phyloP scores from a whole-genome alignment of 2,329 filamentous ascomycete genomes.

The Epichloe elymi region DNA sequence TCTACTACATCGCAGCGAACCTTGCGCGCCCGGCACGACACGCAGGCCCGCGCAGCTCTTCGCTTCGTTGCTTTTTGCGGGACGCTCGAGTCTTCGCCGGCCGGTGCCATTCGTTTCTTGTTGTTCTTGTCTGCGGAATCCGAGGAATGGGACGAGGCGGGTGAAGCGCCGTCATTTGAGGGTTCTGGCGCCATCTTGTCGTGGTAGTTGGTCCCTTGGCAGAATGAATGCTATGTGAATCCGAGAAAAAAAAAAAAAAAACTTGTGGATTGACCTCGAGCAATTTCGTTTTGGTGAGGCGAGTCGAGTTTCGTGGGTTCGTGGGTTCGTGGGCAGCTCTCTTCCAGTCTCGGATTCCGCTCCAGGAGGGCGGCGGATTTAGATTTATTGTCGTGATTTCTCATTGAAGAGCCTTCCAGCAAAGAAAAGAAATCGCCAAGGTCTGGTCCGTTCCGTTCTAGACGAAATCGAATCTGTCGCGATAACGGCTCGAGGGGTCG shows the following conservation, averaged over 20 bases:
- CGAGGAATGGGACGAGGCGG: slow-evolving; percentile 14
- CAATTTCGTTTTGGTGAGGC: no score
- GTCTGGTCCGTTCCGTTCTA: no score
- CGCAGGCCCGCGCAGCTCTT: slow-evolving; percentile 82
- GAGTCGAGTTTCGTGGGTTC: not conserved
- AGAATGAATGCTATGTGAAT: not conserved
- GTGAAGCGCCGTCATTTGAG: slow-evolving; percentile 16
- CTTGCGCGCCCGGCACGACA: slow-evolving; percentile 77
- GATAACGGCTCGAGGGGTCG: not conserved
- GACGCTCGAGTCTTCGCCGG: slow-evolving; percentile 15
- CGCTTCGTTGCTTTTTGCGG: slow-evolving; percentile 52
- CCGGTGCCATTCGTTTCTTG: slow-evolving; percentile 22
- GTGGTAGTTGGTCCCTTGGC: not conserved
- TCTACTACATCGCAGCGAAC: slow-evolving; percentile 91
- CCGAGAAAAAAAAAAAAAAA: not conserved
- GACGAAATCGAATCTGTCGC: not conserved
- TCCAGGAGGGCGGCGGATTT: not conserved
- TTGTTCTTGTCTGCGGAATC: slow-evolving; percentile 13
- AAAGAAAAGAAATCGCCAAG: not conserved
- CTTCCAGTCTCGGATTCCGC: not conserved
- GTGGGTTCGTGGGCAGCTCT: not conserved
- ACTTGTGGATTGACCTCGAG: no score
- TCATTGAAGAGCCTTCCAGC: slow-evolving; percentile 1
- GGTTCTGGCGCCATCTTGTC: slow-evolving; percentile 11
- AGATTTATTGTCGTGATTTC: not conserved